Percentiles rank a stretch among this genome's conserved stretches.
Evolutionary conservation across 305 asterid genomes (phyloP).

Genomic region (Fraxinus floribunda): DNA sequence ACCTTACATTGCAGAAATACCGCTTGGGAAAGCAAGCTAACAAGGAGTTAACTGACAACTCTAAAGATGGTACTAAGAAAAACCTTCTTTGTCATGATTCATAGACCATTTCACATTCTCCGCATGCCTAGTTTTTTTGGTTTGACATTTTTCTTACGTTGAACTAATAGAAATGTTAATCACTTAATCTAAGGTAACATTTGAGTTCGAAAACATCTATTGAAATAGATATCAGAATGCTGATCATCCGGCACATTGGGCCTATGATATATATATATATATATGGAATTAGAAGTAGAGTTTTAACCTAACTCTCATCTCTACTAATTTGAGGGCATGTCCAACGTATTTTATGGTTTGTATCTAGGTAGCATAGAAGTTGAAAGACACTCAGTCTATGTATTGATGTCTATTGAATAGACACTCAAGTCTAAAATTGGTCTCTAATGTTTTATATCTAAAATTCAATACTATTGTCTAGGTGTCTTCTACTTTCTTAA

Average conservation of each 20-base stretch:
- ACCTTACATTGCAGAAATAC: slow-evolving; percentile 49
- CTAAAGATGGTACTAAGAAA: slow-evolving; percentile 48
- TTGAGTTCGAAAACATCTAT: not conserved
- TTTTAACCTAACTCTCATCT: not conserved
- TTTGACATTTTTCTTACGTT: not conserved
- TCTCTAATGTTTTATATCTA: not conserved
- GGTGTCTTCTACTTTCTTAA: too few relatives aligned
- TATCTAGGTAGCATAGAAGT: not conserved
- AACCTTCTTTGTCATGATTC: not conserved
- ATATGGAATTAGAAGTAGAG: not conserved
- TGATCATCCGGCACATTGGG: not conserved
- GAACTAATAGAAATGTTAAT: too few relatives aligned
- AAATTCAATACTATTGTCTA: too few relatives aligned
- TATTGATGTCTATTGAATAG: not conserved
- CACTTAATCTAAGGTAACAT: not conserved
- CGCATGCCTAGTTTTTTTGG: not conserved
- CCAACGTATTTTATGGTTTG: not conserved
- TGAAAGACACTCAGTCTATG: not conserved
- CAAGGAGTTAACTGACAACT: slow-evolving; percentile 53
- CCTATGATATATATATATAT: not conserved
- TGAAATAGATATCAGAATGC: not conserved
- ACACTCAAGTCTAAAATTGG: not conserved
- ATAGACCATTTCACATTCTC: not conserved
- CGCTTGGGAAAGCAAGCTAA: slow-evolving; percentile 54
- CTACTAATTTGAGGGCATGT: not conserved